A percentile compares a stretch with the other conserved stretches of the same genome.
These are phyloP conservation scores for Pythium guiyangense DNA, from an alignment of 352 stramenopile species.

Conservation along the genomic window DNA sequence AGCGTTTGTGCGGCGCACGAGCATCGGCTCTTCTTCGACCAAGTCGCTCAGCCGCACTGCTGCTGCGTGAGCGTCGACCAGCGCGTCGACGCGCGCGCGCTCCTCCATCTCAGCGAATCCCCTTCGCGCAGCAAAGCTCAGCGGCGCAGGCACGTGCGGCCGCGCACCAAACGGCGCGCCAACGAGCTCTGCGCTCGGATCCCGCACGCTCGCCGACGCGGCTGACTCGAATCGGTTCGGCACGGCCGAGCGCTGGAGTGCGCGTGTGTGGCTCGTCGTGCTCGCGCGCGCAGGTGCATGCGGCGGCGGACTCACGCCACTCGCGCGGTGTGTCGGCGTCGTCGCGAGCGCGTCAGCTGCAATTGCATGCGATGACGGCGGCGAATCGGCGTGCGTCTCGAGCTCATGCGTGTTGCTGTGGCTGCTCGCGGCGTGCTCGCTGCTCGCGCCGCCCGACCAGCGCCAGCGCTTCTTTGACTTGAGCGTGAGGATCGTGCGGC, in stretches of 20 bases:
- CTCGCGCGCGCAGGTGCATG: constrained; percentile 2
- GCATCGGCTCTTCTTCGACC: constrained; percentile 12
- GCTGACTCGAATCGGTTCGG: constrained; percentile 33
- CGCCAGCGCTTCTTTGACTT: constrained; percentile 85
- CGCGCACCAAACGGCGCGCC: constrained; percentile 15
- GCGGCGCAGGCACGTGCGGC: background rate
- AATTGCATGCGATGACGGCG: background rate
- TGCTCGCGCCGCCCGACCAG: constrained; percentile 44
- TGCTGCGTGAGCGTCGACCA: background rate
- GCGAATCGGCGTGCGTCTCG: background rate
- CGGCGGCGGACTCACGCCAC: constrained; percentile 5
- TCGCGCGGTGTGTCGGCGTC: constrained; percentile 13
- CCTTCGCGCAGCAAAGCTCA: constrained; percentile 1
- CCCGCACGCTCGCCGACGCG: constrained; percentile 18
- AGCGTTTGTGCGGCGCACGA: background rate
- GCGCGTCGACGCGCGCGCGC: background rate
- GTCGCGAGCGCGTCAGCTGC: constrained; percentile 1
- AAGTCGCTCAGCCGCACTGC: constrained; percentile 4
- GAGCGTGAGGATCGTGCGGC: constrained; percentile 77
- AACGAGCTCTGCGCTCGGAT: constrained; percentile 42
- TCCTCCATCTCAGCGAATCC: background rate
- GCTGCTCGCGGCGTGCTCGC: constrained; percentile 21
- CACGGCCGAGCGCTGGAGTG: constrained; percentile 7
- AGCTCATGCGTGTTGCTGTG: constrained; percentile 18
- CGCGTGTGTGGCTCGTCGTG: constrained; percentile 8